Evolutionary conservation across 140 eudicot genomes (phyloP).

Genomic region (Stevia rebaudiana): DNA sequence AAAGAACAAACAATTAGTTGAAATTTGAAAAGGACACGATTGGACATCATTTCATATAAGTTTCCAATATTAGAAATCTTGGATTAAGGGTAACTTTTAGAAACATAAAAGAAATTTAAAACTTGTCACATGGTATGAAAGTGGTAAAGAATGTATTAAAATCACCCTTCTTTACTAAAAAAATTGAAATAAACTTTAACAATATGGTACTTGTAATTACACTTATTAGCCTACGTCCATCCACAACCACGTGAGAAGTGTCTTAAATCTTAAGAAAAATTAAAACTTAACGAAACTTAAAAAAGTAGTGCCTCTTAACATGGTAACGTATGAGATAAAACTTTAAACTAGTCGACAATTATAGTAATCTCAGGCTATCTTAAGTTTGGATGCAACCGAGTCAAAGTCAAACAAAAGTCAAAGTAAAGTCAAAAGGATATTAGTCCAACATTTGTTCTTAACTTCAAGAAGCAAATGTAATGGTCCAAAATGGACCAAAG

Average conservation of each 20-base stretch:
- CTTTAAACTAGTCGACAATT: background rate
- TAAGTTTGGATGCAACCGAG: background rate
- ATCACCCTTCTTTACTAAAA: too few species aligned
- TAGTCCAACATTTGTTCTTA: conserved; percentile 1
- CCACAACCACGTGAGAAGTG: too few species aligned
- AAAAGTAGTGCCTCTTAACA: background rate
- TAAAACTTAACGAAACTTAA: background rate
- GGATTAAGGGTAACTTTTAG: too few species aligned
- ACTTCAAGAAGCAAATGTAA: background rate
- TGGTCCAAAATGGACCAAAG: conserved; percentile 32
- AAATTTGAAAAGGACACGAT: background rate
- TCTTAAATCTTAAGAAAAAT: too few species aligned
- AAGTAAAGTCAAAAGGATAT: too few species aligned
- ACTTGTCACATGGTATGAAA: too few species aligned
- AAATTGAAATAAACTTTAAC: too few species aligned
- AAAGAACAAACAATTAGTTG: conserved; percentile 7
- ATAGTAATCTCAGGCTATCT: background rate
- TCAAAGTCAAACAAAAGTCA: conserved; percentile 17
- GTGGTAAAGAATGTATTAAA: too few species aligned
- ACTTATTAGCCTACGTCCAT: too few species aligned
- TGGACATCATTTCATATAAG: background rate
- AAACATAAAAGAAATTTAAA: too few species aligned
- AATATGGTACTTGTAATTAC: too few species aligned
- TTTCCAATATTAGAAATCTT: too few species aligned
- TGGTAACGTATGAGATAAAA: background rate